phyloP scores from a whole-genome alignment of 2,329 filamentous ascomycete genomes.

The Scytalidium sp. region DNA sequence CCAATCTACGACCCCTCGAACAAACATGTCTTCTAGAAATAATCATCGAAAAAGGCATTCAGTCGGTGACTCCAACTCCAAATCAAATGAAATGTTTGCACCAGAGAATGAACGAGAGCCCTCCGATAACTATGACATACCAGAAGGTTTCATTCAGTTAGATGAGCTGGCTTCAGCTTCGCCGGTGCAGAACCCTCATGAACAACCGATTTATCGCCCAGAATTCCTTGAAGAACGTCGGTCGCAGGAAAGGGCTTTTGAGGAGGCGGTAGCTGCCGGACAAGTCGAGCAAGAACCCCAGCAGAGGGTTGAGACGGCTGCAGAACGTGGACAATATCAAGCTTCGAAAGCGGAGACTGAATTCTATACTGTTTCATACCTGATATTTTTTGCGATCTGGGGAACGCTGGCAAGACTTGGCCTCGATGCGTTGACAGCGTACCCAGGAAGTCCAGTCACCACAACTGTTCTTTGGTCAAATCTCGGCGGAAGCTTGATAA shows the following conservation, averaged over 20 bases:
- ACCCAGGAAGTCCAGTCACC: constrained; percentile 68
- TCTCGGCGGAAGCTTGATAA: constrained; percentile 70
- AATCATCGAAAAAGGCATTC: too few relatives aligned
- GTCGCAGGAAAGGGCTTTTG: constrained; percentile 4
- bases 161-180: constrained; percentile 10
- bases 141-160: constrained; percentile 7
- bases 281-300: not conserved
- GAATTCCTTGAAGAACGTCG: constrained; percentile 9
- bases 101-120: not conserved
- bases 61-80: too few relatives aligned
- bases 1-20: too few relatives aligned
- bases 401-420: constrained; percentile 80
- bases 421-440: constrained; percentile 71
- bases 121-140: constrained; percentile 3
- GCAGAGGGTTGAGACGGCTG: not conserved
- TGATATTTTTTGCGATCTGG: constrained; percentile 79
- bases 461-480: constrained; percentile 82
- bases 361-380: constrained; percentile 70
- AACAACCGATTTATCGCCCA: constrained; percentile 8
- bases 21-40: too few relatives aligned
- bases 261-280: not conserved
- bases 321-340: not conserved
- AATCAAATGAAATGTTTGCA: too few relatives aligned
- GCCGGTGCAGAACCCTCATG: constrained; percentile 9
- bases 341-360: constrained; percentile 48